Base-by-base conservation (phyloP, 2,329 filamentous ascomycete species). In the Diaporthe helianthi region DNA sequence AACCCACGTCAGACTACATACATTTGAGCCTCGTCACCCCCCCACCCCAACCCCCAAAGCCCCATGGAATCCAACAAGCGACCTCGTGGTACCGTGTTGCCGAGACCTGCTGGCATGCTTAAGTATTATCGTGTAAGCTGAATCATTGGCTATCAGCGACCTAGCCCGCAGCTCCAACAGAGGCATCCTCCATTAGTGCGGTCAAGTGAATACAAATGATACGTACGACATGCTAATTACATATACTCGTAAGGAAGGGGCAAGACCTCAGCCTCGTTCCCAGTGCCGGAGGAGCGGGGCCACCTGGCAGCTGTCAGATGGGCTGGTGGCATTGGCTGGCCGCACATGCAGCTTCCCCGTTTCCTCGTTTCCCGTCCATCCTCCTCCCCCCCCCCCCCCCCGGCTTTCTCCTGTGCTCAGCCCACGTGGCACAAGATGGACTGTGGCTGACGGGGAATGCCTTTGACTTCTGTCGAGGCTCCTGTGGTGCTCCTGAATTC, bases 61-160 rank as follows among this genome's bases (percentile, higher is more conserved):
- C 58, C 41, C 58, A 33, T 44, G 58, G 29, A 63, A 26, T 49
- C 19, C 29, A 47, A 10, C 44, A 63, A 63, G 58, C 44, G 58
- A 63, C 58, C 58, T 63, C 44, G 58, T 49, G 58, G 36, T 29
- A 63, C 58, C 58, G 44, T 49, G n/a, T 46, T 63, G 58, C 58
- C 58, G 58, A 49, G 58, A 36, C 58, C 58, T 17, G 19, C 19
- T 49, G 29, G 44, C 58, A 63, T 15, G n/a, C n/a, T n/a, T n/a
- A n/a, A n/a, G n/a, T n/a, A 36, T 49, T 31, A 29, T 22, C 29
- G 9, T 47, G 58, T 31, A 47, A 36, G 29, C 19, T 63, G 29
- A 33, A 22, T 49, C 44, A 49, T 44, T n/a, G n/a, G 24, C 15
- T 29, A 22, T 26, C 55, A 47, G 19, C 41, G 10, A 47, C 26